Base-by-base conservation (phyloP, 176 grass and related monocot genomes). In the Neostapfia colusana region DNA sequence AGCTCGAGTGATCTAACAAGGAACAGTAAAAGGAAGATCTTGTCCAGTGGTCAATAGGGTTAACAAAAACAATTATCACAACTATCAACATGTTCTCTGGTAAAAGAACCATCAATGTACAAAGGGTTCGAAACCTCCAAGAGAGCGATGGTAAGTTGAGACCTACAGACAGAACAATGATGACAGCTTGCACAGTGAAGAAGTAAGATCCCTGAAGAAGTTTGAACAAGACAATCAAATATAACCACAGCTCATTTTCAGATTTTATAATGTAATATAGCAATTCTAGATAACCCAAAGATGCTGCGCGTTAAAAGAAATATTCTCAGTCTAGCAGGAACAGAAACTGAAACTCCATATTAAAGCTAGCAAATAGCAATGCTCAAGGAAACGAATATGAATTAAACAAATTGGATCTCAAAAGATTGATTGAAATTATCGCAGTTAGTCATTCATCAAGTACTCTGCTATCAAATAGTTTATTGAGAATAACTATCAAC, bases 151-250 rank as follows among this genome's bases (percentile, higher is more conserved):
- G 57, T 25, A 48, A 27, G 7, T 65, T 56, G 23, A 75, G 34
- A 83, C n/a, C n/a, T n/a, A n/a, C n/a, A n/a, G n/a, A n/a, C n/a
- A n/a, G n/a, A n/a, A n/a, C n/a, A n/a, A n/a, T n/a, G n/a, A n/a
- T n/a, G n/a, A n/a, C n/a, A n/a, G n/a, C n/a, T n/a, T n/a, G n/a
- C n/a, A n/a, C n/a, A n/a, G n/a, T n/a, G n/a, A n/a, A n/a, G n/a
- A n/a, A n/a, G n/a, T n/a, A n/a, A n/a, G n/a, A n/a, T n/a, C n/a
- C n/a, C n/a, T 93, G 82, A 93, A 90, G 85, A 90, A 83, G 76
- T 90, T 79, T 79, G 57, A 82, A 63, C 41, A 77, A 84, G 60
- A 42, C 58, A 87, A 84, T 82, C 49, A 82, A 85, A 56, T 65
- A 73, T 15, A 83, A 78, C 53, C 69, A 74, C 62, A 55, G 27